Evolutionary conservation across 2,329 filamentous ascomycete species (phyloP).

Genomic region (Septoria petroselini): DNA sequence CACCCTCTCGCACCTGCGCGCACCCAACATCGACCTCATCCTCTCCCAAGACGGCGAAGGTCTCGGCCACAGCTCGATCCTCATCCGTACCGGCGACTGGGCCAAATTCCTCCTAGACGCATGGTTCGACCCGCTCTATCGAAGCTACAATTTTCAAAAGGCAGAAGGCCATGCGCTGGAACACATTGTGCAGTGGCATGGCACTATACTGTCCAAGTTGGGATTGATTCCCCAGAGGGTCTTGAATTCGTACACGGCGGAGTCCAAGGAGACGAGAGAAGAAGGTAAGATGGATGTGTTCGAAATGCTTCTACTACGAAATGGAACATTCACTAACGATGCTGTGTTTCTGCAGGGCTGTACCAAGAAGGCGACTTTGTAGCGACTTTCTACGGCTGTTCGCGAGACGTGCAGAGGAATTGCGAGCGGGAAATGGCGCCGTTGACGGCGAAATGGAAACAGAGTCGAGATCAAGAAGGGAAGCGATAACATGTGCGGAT

Average conservation of each 20-base stretch:
- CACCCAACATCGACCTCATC: constrained; percentile 74
- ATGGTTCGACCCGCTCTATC: constrained; percentile 93
- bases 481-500: constrained; percentile 9
- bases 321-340: neutral
- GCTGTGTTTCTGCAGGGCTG: constrained; percentile 33
- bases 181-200: constrained; percentile 72
- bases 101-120: constrained; percentile 88
- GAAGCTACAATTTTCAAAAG: constrained; percentile 94
- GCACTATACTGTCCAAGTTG: constrained; percentile 85
- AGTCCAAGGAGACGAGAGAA: constrained; percentile 35
- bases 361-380: constrained; percentile 85
- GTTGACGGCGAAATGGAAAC: constrained; percentile 43
- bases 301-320: too few species aligned
- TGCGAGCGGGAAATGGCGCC: constrained; percentile 66
- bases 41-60: constrained; percentile 82
- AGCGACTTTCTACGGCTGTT: constrained; percentile 73
- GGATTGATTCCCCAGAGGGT: constrained; percentile 82
- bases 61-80: constrained; percentile 70
- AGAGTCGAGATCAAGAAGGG: constrained; percentile 33
- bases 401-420: constrained; percentile 50
- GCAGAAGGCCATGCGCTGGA: constrained; percentile 86
- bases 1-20: constrained; percentile 80
- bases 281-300: too few species aligned
- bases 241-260: constrained; percentile 72
- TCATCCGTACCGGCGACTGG: constrained; percentile 83